Base-by-base conservation (phyloP, 768 basidiomycete species). In the Russula sp. region DNA sequence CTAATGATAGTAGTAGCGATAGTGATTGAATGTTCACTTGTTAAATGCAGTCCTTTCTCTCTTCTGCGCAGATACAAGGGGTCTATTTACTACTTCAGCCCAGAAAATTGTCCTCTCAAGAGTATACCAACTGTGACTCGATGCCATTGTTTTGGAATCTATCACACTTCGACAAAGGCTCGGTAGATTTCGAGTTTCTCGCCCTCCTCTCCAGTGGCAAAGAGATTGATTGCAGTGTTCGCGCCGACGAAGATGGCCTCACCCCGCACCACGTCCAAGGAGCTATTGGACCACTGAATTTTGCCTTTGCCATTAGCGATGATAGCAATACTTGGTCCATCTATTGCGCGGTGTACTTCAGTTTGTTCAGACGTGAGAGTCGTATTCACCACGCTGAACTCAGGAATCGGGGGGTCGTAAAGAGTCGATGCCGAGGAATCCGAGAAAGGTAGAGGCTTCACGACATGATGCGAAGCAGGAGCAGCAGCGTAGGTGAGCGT, bases 351-450 rank as follows among this genome's bases (percentile, higher is more conserved):
- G 69, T 95, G 92, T 22, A 65, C 73, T 72, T 88, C 87, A 22
- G 71, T 72, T 64, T 75, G 76, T 8, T 78, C 80, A 0, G 72
- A 69, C 0, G 70, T 67, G 9, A 97, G 72, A 44, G 77, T 77
- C 8, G 86, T 78, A 34, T 83, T 81, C 18, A 95, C 79, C 20
- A 99, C 94, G 3, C 90, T 87, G 76, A 99, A 98, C 74, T 98
- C 97, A 38, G 87, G 86, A 69, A 95, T 89, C 0, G 97, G 94
- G 7, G 97, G 96, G 71, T 97, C 84, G 76, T 97, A 98, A 22
- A 92, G 76, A 24, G 78, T 77, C 6, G 82, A 80, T 64, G 75
- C 70, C 10, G 63, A 24, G 16, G 71, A 64, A 30, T 61, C 42
- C 3, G 51, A 52, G 76, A 87, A 90, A 0, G 75, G 68, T 4